These are phyloP conservation scores for Firmiana major DNA, from an alignment of 345 rosid species.

Conservation along the genomic window DNA sequence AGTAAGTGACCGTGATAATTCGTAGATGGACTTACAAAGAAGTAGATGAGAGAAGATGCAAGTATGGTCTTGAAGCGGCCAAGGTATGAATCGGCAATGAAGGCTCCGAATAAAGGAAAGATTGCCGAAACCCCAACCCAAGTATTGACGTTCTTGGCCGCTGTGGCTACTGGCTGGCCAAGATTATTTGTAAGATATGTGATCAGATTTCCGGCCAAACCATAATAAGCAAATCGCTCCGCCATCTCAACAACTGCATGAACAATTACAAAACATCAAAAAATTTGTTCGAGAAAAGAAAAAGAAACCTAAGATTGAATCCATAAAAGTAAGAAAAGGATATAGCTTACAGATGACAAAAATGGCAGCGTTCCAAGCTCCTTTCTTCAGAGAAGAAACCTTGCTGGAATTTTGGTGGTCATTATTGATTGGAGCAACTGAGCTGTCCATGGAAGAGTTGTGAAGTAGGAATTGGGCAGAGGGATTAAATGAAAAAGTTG, in stretches of 20 bases:
- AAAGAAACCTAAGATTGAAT: background rate
- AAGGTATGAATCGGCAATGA: constrained; percentile 72
- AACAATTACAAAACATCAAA: background rate
- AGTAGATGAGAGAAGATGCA: constrained; percentile 50
- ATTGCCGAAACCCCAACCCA: constrained; percentile 80
- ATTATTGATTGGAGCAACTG: constrained; percentile 23
- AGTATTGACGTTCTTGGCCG: constrained; percentile 65
- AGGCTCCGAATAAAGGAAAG: constrained; percentile 74
- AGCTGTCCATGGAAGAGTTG: constrained; percentile 27
- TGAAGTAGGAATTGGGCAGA: background rate
- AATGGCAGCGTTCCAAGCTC: constrained; percentile 91
- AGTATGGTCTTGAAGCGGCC: constrained; percentile 91
- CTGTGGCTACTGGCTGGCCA: constrained; percentile 45
- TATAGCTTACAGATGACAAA: constrained; percentile 68
- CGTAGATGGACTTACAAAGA: constrained; percentile 30
- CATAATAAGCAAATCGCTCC: constrained; percentile 77
- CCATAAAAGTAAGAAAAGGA: background rate
- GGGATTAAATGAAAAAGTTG: background rate
- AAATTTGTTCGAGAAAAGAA: background rate
- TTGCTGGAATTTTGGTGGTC: background rate
- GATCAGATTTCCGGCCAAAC: constrained; percentile 72
- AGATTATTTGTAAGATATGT: constrained; percentile 66
- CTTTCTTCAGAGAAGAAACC: constrained; percentile 18
- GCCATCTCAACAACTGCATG: constrained; percentile 72
- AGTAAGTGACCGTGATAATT: background rate